These are phyloP conservation scores for Microbotryum lychnidis-dioicae DNA, from an alignment of 1,284 basidiomycete species.

Conservation along the genomic window DNA sequence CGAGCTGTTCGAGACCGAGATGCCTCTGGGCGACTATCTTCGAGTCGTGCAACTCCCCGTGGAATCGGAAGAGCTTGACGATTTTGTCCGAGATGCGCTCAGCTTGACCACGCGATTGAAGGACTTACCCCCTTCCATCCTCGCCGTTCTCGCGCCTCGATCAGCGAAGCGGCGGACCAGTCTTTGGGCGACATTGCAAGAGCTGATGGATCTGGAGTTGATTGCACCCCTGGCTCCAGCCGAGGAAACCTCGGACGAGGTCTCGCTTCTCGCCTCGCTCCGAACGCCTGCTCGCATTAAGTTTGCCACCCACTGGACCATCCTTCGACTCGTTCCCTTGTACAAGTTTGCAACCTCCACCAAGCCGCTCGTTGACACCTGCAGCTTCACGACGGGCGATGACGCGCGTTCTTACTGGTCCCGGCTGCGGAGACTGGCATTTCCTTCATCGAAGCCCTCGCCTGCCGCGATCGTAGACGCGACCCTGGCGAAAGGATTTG, in stretches of 20 bases:
- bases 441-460: no score
- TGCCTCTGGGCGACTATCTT: constrained; percentile 55
- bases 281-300: no score
- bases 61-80: constrained; percentile 50
- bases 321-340: no score
- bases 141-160: constrained; percentile 50
- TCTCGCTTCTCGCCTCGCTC: no score
- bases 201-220: constrained; percentile 50
- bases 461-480: no score
- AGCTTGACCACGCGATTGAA: constrained; percentile 49
- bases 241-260: constrained; percentile 15
- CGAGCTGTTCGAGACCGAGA: constrained; percentile 52
- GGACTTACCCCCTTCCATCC: constrained; percentile 49
- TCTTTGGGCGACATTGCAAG: constrained; percentile 54
- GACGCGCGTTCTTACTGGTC: no score
- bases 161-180: constrained; percentile 52
- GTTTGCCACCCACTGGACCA: no score
- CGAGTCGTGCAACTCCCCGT: constrained; percentile 52
- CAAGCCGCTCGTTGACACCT: no score
- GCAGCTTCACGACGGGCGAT: no score
- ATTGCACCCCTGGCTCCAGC: constrained; percentile 49
- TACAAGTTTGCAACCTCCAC: no score
- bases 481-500: no score
- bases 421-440: no score
- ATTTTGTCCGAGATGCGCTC: constrained; percentile 46